Evolutionary conservation across 306 rosid genomes (phyloP).

Genomic region (Casuarina cunninghamiana): DNA sequence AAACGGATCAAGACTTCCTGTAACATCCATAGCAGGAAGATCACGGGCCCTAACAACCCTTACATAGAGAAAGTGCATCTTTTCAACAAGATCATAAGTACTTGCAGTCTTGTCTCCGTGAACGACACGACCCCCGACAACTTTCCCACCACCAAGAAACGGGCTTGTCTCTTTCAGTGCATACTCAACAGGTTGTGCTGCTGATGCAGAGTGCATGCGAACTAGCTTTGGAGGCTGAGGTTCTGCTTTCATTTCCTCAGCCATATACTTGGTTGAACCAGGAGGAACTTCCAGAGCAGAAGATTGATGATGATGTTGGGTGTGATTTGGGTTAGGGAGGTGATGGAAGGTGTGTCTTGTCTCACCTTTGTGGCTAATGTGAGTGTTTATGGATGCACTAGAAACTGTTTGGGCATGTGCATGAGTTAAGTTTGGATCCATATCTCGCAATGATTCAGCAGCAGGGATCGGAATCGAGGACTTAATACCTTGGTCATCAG

Average conservation of each 20-base stretch:
- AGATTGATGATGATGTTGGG: slow-evolving; percentile 40
- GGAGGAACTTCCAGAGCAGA: slow-evolving; percentile 25
- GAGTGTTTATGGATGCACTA: slow-evolving; percentile 23
- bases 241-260: slow-evolving; percentile 58
- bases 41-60: slow-evolving; percentile 86
- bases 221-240: slow-evolving; percentile 55
- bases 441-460: slow-evolving; percentile 36
- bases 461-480: slow-evolving; percentile 47
- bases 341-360: slow-evolving; percentile 65
- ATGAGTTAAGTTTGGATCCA: slow-evolving; percentile 24
- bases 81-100: slow-evolving; percentile 85
- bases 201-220: slow-evolving; percentile 54
- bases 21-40: slow-evolving; percentile 81
- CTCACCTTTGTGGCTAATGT: slow-evolving; percentile 32
- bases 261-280: slow-evolving; percentile 51
- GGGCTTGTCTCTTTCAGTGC: slow-evolving; percentile 94
- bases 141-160: slow-evolving; percentile 87
- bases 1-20: slow-evolving; percentile 83
- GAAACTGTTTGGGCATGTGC: slow-evolving; percentile 28
- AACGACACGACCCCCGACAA: slow-evolving; percentile 76
- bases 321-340: slow-evolving; percentile 57
- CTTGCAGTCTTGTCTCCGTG: slow-evolving; percentile 75
- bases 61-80: slow-evolving; percentile 84
- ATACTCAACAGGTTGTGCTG: slow-evolving; percentile 72
- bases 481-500: slow-evolving; percentile 54